phyloP scores from a whole-genome alignment of 1,139 yeast genomes.

The Sugiyamaella neomexicana region DNA sequence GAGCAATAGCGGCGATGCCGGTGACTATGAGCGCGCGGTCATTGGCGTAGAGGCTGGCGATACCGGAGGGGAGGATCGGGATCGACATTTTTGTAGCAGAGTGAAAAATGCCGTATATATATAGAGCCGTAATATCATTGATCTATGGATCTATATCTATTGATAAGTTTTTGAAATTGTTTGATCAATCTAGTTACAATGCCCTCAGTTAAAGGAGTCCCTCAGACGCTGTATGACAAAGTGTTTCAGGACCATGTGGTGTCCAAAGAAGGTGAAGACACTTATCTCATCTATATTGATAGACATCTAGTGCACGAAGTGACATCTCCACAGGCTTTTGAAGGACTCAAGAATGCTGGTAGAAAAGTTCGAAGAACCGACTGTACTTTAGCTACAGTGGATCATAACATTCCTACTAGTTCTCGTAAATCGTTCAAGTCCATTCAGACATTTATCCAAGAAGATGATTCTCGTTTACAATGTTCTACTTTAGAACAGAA shows the following conservation, averaged over 20 bases:
- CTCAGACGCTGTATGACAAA: constrained; percentile 81
- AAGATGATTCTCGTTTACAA: constrained; percentile 88
- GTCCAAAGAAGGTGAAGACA: constrained; percentile 83
- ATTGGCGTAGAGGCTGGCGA: not conserved
- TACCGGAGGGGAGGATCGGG: not conserved
- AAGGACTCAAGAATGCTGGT: constrained; percentile 84
- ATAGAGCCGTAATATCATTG: not conserved
- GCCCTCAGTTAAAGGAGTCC: constrained; percentile 31
- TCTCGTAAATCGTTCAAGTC: constrained; percentile 74
- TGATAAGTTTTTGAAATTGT: not conserved
- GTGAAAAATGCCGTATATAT: not conserved
- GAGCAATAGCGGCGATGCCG: not conserved
- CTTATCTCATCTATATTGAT: constrained; percentile 84
- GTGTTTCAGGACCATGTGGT: constrained; percentile 94
- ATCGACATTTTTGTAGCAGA: not conserved
- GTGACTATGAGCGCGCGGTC: not conserved
- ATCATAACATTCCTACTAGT: constrained; percentile 94
- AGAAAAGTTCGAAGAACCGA: constrained; percentile 88
- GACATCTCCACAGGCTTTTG: constrained; percentile 98
- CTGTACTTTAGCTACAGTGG: constrained; percentile 96
- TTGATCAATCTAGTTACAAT: constrained; percentile 18
- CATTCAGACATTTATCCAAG: constrained; percentile 79
- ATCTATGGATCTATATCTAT: not conserved
- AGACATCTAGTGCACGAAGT: constrained; percentile 98
- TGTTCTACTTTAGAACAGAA: constrained; percentile 90